Evolutionary conservation across 768 basidiomycete species (phyloP).

Genomic region (Leucocoprinus leucothites): DNA sequence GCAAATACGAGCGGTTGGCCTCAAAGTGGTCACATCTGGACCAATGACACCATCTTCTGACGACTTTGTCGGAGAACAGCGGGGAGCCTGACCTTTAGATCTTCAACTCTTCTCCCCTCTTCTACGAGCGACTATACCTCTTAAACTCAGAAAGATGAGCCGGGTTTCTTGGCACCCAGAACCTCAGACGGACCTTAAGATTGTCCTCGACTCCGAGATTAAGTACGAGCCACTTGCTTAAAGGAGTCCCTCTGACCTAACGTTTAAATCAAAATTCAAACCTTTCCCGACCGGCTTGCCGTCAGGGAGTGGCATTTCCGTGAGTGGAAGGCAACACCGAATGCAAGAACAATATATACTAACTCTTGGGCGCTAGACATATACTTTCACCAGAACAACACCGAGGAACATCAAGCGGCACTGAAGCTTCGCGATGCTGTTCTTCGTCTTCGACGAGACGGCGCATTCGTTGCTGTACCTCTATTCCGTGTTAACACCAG

Average conservation of each 20-base stretch:
- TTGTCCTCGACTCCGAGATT: constrained; percentile 58
- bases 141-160: neutral
- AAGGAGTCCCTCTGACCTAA: neutral
- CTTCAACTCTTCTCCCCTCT: neutral
- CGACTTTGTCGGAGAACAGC: no score
- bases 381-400: constrained; percentile 72
- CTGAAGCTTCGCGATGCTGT: constrained; percentile 70
- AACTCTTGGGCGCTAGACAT: constrained; percentile 48
- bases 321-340: constrained; percentile 28
- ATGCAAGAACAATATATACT: neutral
- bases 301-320: constrained; percentile 80
- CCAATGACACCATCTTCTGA: no score
- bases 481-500: constrained; percentile 65
- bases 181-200: constrained; percentile 45
- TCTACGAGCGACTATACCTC: neutral
- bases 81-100: no score
- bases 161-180: neutral
- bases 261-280: no score
- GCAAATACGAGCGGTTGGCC: no score
- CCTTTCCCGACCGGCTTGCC: neutral
- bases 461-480: constrained; percentile 79
- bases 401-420: constrained; percentile 58
- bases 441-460: constrained; percentile 64
- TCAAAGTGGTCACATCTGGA: no score
- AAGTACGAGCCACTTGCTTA: constrained; percentile 38